A percentile compares a stretch with the other conserved stretches of the same genome.
Evolutionary conservation across 2,329 filamentous ascomycete species (phyloP).

Genomic region (Lecanicillium sp.): DNA sequence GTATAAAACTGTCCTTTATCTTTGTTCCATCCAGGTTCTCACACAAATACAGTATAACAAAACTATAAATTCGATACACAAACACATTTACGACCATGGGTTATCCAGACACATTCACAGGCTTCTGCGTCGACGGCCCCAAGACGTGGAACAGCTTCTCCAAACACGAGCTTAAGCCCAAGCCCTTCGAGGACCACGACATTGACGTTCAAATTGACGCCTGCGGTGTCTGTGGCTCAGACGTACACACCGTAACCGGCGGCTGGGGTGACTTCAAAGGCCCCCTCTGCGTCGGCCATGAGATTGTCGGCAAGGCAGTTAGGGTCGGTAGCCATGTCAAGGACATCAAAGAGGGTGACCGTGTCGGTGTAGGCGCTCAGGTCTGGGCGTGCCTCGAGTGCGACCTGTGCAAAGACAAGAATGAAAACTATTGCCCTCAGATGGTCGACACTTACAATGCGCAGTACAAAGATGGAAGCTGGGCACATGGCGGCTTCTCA

Average conservation of each 20-base stretch:
- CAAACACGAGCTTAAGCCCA: constrained; percentile 27
- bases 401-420: constrained; percentile 34
- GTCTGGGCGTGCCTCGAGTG: constrained; percentile 47
- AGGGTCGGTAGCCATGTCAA: constrained; percentile 36
- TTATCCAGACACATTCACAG: constrained; percentile 34
- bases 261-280: constrained; percentile 44
- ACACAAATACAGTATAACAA: too few species aligned
- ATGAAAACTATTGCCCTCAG: constrained; percentile 42
- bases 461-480: constrained; percentile 43
- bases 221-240: constrained; percentile 56
- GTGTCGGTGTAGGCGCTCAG: constrained; percentile 57
- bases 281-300: constrained; percentile 47
- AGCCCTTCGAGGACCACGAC: constrained; percentile 25
- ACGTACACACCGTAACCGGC: constrained; percentile 50
- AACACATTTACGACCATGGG: constrained; percentile 1
- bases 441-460: constrained; percentile 48
- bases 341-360: constrained; percentile 50
- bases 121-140: constrained; percentile 33
- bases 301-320: constrained; percentile 48
- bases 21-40: too few species aligned
- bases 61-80: too few species aligned
- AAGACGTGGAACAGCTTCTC: constrained; percentile 33
- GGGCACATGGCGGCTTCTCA: constrained; percentile 55
- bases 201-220: constrained; percentile 62
- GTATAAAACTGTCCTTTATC: too few species aligned